Percentiles rank a stretch among this genome's conserved stretches.
These are phyloP conservation scores for Xylaria venustula DNA, from an alignment of 495 filamentous ascomycete species.

Conservation along the genomic window DNA sequence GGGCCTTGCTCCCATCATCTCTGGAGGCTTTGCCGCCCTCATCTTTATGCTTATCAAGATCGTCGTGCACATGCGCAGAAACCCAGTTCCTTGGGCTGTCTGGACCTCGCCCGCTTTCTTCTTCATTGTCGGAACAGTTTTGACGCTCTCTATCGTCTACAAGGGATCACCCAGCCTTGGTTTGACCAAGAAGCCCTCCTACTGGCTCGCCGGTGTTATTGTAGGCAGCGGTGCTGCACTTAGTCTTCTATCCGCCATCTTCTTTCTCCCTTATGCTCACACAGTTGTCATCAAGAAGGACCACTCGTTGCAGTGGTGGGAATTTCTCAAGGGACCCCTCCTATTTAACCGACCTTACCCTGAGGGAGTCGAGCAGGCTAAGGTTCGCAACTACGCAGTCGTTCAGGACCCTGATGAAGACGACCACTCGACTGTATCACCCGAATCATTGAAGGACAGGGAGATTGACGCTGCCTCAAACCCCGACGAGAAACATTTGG, in stretches of 20 bases:
- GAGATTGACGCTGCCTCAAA: not conserved
- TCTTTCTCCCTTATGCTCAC: slow-evolving; percentile 60
- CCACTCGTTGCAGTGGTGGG: slow-evolving; percentile 51
- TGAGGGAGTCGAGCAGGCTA: slow-evolving; percentile 39
- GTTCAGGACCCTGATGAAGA: slow-evolving; percentile 27
- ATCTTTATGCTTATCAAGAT: slow-evolving; percentile 64
- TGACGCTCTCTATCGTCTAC: slow-evolving; percentile 62
- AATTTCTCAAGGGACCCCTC: slow-evolving; percentile 52
- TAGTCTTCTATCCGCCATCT: slow-evolving; percentile 50
- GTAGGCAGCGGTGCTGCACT: slow-evolving; percentile 54
- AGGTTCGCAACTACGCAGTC: slow-evolving; percentile 37
- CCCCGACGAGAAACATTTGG: slow-evolving; percentile 46
- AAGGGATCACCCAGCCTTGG: slow-evolving; percentile 60
- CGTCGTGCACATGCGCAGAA: slow-evolving; percentile 55
- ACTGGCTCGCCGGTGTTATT: slow-evolving; percentile 57
- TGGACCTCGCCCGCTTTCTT: slow-evolving; percentile 60
- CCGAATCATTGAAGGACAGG: not conserved
- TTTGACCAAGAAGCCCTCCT: slow-evolving; percentile 53
- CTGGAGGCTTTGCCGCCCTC: slow-evolving; percentile 52
- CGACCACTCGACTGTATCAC: slow-evolving; percentile 8
- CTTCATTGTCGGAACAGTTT: slow-evolving; percentile 56
- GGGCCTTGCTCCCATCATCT: slow-evolving; percentile 60
- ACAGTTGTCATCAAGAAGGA: slow-evolving; percentile 57
- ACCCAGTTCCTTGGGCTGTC: slow-evolving; percentile 56
- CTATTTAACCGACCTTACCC: slow-evolving; percentile 49